Percentiles rank a stretch among this genome's conserved stretches.
Conservation (phyloP, 1,284 basidiomycete genomes). For the Ganoderma meredithae region DNA sequence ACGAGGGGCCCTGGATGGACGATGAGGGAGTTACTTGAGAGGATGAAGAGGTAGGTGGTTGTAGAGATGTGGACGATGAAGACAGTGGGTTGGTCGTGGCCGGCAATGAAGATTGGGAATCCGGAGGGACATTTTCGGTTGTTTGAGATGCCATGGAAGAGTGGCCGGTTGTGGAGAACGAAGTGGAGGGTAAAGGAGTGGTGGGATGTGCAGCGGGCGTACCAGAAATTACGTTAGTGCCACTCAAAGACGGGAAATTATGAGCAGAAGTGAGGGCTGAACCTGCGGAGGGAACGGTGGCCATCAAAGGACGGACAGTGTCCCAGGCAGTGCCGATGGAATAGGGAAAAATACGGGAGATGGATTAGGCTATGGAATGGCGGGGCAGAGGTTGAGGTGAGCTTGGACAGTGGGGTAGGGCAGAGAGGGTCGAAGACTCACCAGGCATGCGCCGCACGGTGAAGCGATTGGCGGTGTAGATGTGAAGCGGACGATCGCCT, state of each 20-base stretch:
- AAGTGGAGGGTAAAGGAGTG: slow-evolving; percentile 1
- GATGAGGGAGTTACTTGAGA: slow-evolving; percentile 7
- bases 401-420: not conserved
- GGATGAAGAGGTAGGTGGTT: slow-evolving; percentile 13
- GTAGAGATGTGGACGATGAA: slow-evolving; percentile 11
- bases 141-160: slow-evolving; percentile 17
- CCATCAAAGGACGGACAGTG: slow-evolving; percentile 6
- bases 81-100: slow-evolving; percentile 7
- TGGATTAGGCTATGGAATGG: not conserved
- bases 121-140: not conserved
- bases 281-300: slow-evolving; percentile 1
- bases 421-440: slow-evolving; percentile 6
- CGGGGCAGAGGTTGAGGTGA: not conserved
- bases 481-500: slow-evolving; percentile 14
- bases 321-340: not conserved
- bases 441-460: slow-evolving; percentile 13
- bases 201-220: slow-evolving; percentile 11
- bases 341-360: slow-evolving; percentile 1
- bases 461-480: not conserved
- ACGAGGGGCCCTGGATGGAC: slow-evolving; percentile 18
- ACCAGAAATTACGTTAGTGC: slow-evolving; percentile 26
- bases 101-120: not conserved
- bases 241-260: slow-evolving; percentile 19
- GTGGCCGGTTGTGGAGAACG: slow-evolving; percentile 8
- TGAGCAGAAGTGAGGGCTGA: slow-evolving; percentile 20